Conservation (phyloP, 768 basidiomycete genomes). For the Hydnomerulius pinastri region DNA sequence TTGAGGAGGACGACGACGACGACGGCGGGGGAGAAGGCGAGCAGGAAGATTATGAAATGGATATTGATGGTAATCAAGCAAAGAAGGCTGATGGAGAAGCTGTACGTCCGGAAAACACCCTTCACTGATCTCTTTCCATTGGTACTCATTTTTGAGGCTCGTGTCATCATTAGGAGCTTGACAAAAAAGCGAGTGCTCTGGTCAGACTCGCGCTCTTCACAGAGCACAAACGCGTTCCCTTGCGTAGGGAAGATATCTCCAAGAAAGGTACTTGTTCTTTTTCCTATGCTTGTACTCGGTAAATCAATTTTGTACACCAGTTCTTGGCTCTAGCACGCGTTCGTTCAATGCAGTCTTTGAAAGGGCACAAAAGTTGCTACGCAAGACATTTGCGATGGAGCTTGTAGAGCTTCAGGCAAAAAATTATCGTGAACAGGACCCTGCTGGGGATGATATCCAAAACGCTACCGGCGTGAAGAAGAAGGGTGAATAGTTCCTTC, state of each 20-base stretch:
- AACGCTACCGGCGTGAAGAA: conserved; percentile 63
- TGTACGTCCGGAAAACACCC: conserved; percentile 6
- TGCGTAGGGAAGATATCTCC: conserved; percentile 82
- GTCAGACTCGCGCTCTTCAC: conserved; percentile 81
- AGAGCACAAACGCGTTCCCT: conserved; percentile 65
- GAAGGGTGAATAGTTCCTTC: conserved; percentile 47
- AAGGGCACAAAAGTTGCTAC: conserved; percentile 64
- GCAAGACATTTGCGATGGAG: conserved; percentile 78
- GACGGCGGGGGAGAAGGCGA: conserved; percentile 27
- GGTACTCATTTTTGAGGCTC: not conserved
- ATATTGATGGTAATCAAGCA: conserved; percentile 34
- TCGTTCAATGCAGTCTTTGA: conserved; percentile 66
- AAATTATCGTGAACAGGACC: conserved; percentile 41
- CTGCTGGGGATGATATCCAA: conserved; percentile 45
- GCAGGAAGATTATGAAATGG: conserved; percentile 27
- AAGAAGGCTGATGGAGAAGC: conserved; percentile 24
- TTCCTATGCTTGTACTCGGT: not conserved
- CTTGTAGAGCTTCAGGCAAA: conserved; percentile 75
- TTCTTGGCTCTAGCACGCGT: conserved; percentile 50
- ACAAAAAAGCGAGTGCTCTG: conserved; percentile 68
- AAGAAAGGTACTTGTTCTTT: conserved; percentile 63
- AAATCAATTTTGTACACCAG: conserved; percentile 28
- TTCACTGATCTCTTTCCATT: not conserved
- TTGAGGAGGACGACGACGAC: conserved; percentile 38
- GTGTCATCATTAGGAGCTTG: conserved; percentile 50